Evolutionary conservation across 2,329 filamentous ascomycete genomes (phyloP), one percentile per base, ranked within the genome.

Genomic region (Plectosphaerella plurivora): DNA sequence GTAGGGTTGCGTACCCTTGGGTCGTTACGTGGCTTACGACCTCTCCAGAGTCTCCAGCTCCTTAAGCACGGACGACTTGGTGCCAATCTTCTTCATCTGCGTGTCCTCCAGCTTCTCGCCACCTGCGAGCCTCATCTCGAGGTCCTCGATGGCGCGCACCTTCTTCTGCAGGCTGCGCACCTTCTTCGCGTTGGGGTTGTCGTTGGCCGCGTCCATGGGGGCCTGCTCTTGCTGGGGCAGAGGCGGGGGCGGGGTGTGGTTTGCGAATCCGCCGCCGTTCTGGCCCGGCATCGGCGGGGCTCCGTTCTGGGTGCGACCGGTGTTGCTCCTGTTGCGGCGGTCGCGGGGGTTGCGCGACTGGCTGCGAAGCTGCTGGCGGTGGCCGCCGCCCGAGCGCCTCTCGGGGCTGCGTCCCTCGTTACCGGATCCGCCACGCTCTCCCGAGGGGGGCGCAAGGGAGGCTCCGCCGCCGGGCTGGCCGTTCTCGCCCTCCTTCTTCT

Each of bases 71-170:
- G 81, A 73, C 47, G 85, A 77, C 75, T 97, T 96, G 20, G 91
- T 97, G 52, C 84, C 82, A 62, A 99, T 99, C 82, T 99, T 99
- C 80, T 96, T 95, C 72, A 99, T 85, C 75, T 99, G 94, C 33
- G 94, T 99, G 65, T 97, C 93, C 74, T 99, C 94, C 55, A 99
- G 76, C 79, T 97, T 97, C 79, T 99, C 94, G 5, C 93, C 93
- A 35, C 88, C 87, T 3, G 93, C 94, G 60, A 92, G 85, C 52
- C 94, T 85, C 92, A 97, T 97, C 78, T 97, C 96, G 56, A 99
- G 76, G 68, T 99, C 94, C 67, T 99, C 94, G 65, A 99, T 99
- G 11, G 94, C 94, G 18, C 94, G 85, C 57, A 99, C 88, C 81
- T 99, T 99, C 83, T 99, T 99, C 68, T 96, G 81, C 57, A 99